Percentiles rank a stretch among this genome's conserved stretches.
These are phyloP conservation scores for Sugiyamaella paludigena DNA, from an alignment of 1,139 yeast genomes.

Conservation along the genomic window DNA sequence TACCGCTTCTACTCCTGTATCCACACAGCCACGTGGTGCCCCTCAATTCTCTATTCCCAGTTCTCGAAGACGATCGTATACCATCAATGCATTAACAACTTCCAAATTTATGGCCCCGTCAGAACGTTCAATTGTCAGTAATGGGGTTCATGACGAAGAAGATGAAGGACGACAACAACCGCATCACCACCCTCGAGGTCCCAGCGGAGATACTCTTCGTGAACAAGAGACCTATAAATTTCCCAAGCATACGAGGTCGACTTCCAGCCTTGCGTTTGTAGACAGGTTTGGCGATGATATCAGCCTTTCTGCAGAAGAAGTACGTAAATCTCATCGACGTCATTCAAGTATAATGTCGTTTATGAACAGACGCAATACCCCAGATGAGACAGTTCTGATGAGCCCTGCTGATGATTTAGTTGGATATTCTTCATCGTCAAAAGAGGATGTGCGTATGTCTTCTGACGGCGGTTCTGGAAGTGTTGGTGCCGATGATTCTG, in stretches of 20 bases:
- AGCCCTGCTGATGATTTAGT: conserved; percentile 2
- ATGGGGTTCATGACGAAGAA: neutral
- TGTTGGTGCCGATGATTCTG: neutral
- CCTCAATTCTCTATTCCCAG: neutral
- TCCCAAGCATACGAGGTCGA: conserved; percentile 21
- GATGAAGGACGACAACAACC: neutral
- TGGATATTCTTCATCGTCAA: conserved; percentile 2
- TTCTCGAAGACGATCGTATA: conserved; percentile 7
- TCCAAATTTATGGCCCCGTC: neutral
- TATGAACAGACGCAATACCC: conserved; percentile 12
- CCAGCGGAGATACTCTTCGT: conserved; percentile 24
- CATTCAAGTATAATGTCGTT: conserved; percentile 25
- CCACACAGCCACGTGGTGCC: neutral
- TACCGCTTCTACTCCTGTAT: neutral
- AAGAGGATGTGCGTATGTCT: conserved; percentile 3
- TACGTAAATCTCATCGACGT: conserved; percentile 21
- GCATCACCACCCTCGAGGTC: conserved; percentile 22
- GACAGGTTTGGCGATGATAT: conserved; percentile 10
- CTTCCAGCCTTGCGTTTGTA: conserved; percentile 18
- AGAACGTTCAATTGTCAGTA: neutral
- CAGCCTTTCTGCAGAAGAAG: conserved; percentile 14
- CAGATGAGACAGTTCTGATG: neutral
- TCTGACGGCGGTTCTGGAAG: conserved; percentile 6
- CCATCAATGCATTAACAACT: conserved; percentile 7
- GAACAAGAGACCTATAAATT: conserved; percentile 11